Percentiles rank a stretch among this genome's conserved stretches.
phyloP scores from a whole-genome alignment of 2,329 filamentous ascomycete species.

The Cladosporium sp. region DNA sequence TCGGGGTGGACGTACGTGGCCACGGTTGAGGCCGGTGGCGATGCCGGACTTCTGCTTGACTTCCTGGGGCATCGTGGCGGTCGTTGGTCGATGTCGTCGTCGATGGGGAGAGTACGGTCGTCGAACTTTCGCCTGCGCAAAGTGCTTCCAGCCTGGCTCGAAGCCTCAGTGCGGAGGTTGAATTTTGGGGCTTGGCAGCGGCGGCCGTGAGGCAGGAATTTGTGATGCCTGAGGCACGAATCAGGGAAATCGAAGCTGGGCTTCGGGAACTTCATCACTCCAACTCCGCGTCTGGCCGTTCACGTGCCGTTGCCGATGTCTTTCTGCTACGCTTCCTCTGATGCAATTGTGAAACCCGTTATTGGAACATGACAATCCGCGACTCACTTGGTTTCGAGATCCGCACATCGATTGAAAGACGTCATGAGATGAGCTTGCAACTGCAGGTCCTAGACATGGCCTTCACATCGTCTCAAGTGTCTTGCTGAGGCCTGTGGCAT shows the following conservation, averaged over 20 bases:
- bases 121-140: conserved; percentile 8
- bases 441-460: too few species aligned
- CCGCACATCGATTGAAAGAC: too few species aligned
- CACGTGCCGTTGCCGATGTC: too few species aligned
- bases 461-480: too few species aligned
- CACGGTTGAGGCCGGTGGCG: conserved; percentile 57
- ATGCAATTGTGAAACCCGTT: too few species aligned
- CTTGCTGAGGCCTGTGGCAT: too few species aligned
- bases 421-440: too few species aligned
- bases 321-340: too few species aligned
- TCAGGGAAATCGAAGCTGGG: not conserved
- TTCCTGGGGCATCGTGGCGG: conserved; percentile 46
- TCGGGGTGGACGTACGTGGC: conserved; percentile 53
- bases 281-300: too few species aligned
- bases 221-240: not conserved
- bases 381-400: too few species aligned
- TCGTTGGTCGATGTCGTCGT: conserved; percentile 22
- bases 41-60: conserved; percentile 50
- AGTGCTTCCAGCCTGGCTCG: not conserved
- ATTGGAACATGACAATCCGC: too few species aligned
- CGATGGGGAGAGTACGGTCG: conserved; percentile 10
- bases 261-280: too few species aligned
- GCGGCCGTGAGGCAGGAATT: not conserved
- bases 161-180: not conserved
- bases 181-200: conserved; percentile 6